Percentiles rank a stretch among this genome's conserved stretches.
Conservation (phyloP, 768 basidiomycete genomes). For the Amanita jacksonii region DNA sequence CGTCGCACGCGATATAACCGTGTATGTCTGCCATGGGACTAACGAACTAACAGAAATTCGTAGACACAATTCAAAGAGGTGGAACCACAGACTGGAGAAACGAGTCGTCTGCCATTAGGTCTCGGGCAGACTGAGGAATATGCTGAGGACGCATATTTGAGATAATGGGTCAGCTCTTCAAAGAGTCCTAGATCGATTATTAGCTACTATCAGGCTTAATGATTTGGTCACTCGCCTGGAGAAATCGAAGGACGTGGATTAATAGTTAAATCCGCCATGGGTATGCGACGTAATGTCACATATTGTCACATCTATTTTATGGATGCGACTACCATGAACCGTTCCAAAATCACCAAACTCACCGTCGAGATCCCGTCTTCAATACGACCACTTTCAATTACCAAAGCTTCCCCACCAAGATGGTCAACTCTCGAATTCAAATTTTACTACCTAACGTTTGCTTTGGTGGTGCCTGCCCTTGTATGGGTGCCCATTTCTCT, state of each 20-base stretch:
- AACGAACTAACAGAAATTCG: constrained; percentile 24
- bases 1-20: constrained; percentile 44
- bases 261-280: background rate
- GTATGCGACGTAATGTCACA: constrained; percentile 2
- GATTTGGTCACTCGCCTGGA: background rate
- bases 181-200: constrained; percentile 23
- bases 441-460: constrained; percentile 56
- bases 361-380: constrained; percentile 49
- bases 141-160: constrained; percentile 47
- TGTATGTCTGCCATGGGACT: constrained; percentile 33
- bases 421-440: constrained; percentile 82
- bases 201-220: background rate
- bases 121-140: constrained; percentile 35
- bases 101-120: constrained; percentile 37
- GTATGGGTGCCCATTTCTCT: constrained; percentile 62
- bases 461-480: constrained; percentile 63
- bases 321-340: constrained; percentile 1
- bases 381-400: constrained; percentile 17
- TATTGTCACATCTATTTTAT: background rate
- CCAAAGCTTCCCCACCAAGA: constrained; percentile 33
- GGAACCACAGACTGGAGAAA: constrained; percentile 23
- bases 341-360: constrained; percentile 24
- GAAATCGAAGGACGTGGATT: background rate
- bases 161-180: constrained; percentile 39
- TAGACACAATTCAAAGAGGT: constrained; percentile 1